phyloP scores from a whole-genome alignment of 306 rosid species.

The Corylus americana region DNA sequence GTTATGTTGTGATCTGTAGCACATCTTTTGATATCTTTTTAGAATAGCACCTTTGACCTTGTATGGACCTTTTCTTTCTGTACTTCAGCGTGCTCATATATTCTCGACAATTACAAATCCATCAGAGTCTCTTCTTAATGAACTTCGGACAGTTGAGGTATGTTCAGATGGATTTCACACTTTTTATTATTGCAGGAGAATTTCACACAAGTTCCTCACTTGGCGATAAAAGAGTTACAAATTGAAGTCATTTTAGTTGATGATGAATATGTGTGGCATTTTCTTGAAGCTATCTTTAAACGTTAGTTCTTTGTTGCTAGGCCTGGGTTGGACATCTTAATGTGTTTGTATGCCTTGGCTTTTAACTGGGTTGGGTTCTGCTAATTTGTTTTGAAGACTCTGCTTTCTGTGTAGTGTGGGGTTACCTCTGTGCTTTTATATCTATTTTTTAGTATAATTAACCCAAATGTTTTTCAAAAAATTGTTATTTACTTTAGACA shows the following conservation, averaged over 20 bases:
- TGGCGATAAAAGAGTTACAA: not conserved
- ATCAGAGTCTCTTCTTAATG: constrained; percentile 90
- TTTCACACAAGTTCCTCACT: not conserved
- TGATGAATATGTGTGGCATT: not conserved
- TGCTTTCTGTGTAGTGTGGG: not conserved
- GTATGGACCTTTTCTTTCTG: constrained; percentile 37
- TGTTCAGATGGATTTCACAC: constrained; percentile 26
- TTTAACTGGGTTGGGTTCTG: not conserved
- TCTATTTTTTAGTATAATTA: not conserved
- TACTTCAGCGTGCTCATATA: constrained; percentile 74
- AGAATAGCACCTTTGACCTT: constrained; percentile 11
- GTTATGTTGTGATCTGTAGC: constrained; percentile 26
- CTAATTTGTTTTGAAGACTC: not conserved
- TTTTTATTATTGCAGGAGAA: not conserved
- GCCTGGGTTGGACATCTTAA: not conserved
- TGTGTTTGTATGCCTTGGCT: not conserved
- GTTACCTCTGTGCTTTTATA: not conserved
- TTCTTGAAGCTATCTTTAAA: not conserved
- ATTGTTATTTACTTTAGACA: too few relatives aligned
- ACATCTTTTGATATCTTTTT: constrained; percentile 18
- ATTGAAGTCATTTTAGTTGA: not conserved
- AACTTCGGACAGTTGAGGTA: constrained; percentile 90
- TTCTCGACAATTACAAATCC: constrained; percentile 74
- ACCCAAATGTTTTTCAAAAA: too few relatives aligned
- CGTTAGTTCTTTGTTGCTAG: not conserved